Percentiles rank a stretch among this genome's conserved stretches.
Evolutionary conservation across 2,329 filamentous ascomycete species (phyloP).

Genomic region (Didymella lethalis): DNA sequence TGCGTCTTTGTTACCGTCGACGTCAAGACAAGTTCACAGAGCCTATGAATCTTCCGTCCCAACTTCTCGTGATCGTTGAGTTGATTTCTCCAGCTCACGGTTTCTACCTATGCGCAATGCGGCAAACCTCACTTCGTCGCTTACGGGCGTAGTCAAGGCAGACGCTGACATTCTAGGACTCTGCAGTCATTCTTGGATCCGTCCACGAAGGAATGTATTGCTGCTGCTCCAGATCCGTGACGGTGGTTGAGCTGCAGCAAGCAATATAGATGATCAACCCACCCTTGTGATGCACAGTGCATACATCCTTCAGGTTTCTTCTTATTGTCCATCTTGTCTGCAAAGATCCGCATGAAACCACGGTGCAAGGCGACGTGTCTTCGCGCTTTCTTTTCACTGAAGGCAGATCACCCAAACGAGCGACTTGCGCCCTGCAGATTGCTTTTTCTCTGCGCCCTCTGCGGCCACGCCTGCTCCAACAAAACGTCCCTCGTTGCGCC

Average conservation of each 20-base stretch:
- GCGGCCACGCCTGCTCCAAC: constrained; percentile 4
- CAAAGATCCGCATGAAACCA: not conserved
- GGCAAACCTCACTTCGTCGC: not conserved
- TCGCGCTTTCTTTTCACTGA: constrained; percentile 4
- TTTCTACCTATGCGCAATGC: not conserved
- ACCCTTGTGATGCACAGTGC: constrained; percentile 3
- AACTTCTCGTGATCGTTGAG: not conserved
- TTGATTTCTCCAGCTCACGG: not conserved
- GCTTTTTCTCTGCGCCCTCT: constrained; percentile 4
- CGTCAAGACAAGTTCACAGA: not conserved
- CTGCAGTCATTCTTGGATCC: not conserved
- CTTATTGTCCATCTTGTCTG: not conserved
- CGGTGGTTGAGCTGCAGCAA: not conserved
- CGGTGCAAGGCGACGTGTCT: constrained; percentile 13
- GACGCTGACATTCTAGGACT: not conserved
- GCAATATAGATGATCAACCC: constrained; percentile 1
- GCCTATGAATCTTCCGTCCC: not conserved
- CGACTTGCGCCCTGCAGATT: constrained; percentile 2
- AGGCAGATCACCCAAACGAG: constrained; percentile 1
- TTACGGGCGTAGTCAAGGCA: not conserved
- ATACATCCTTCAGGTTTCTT: not conserved
- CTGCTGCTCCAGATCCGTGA: not conserved
- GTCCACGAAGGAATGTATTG: not conserved
- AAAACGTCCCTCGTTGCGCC: constrained; percentile 8
- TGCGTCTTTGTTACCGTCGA: not conserved